These are phyloP conservation scores for Brasenia schreberi DNA, from an alignment of 164 flowering plant species.

Conservation along the genomic window DNA sequence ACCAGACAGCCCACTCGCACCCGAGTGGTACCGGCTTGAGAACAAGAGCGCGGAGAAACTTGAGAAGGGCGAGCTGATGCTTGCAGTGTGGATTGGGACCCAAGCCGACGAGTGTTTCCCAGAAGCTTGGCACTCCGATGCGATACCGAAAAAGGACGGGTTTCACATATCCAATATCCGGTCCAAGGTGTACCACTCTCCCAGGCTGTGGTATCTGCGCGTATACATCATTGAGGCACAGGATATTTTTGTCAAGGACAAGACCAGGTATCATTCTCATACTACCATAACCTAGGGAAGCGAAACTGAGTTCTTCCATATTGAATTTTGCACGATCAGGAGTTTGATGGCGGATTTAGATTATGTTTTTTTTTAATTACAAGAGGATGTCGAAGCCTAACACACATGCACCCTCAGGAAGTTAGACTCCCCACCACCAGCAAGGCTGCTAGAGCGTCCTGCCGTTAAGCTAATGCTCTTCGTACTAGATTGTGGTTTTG, in stretches of 20 bases:
- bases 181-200: conserved; percentile 89
- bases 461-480: no score
- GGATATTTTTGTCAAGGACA: conserved; percentile 60
- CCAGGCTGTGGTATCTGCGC: conserved; percentile 81
- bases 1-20: conserved; percentile 93
- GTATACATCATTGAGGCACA: conserved; percentile 87
- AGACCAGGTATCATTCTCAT: conserved; percentile 24
- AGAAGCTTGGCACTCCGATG: conserved; percentile 95
- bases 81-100: conserved; percentile 95
- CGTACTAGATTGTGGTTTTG: no score
- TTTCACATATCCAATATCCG: conserved; percentile 38
- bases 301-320: no score
- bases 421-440: no score
- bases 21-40: conserved; percentile 79
- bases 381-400: no score
- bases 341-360: no score
- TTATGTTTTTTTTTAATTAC: no score
- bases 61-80: conserved; percentile 75
- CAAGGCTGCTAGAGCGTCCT: no score
- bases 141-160: conserved; percentile 36
- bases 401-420: no score
- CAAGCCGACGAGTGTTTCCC: conserved; percentile 92
- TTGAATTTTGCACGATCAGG: no score
- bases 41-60: conserved; percentile 64
- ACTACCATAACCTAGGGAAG: no score